phyloP scores from a whole-genome alignment of 1,284 basidiomycete species.

The Coniferiporia sulphurascens region DNA sequence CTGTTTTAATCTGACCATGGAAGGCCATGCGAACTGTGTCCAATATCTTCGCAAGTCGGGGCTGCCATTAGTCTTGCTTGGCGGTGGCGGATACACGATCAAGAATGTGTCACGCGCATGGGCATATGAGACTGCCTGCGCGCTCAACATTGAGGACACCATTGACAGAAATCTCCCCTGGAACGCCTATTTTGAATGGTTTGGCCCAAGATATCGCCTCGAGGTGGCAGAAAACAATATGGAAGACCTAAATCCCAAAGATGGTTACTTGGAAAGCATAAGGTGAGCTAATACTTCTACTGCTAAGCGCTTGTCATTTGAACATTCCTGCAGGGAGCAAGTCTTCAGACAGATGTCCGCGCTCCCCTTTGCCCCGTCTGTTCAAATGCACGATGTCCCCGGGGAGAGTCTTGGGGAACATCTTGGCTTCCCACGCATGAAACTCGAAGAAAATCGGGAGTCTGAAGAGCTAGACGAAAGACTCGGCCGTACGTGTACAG shows the following conservation, averaged over 20 bases:
- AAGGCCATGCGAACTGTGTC: conserved; percentile 91
- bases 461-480: conserved; percentile 60
- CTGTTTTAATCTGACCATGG: conserved; percentile 94
- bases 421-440: conserved; percentile 42
- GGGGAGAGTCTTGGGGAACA: conserved; percentile 60
- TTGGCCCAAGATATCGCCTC: conserved; percentile 91
- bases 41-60: conserved; percentile 82
- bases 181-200: conserved; percentile 98
- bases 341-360: conserved; percentile 79
- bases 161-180: conserved; percentile 86
- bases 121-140: conserved; percentile 96
- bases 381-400: conserved; percentile 83
- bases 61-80: conserved; percentile 87
- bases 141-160: conserved; percentile 75
- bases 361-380: conserved; percentile 80
- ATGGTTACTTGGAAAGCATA: conserved; percentile 78
- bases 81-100: conserved; percentile 95
- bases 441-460: conserved; percentile 38
- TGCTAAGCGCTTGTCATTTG: conserved; percentile 3
- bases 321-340: conserved; percentile 40
- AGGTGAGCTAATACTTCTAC: conserved; percentile 43
- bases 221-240: conserved; percentile 91
- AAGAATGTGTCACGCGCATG: conserved; percentile 95
- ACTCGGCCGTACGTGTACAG: conserved; percentile 55
- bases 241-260: conserved; percentile 87